Evolutionary conservation across 75 land plant genomes (phyloP), one percentile per base, ranked within the genome.

Genomic region (Larix kaempferi): DNA sequence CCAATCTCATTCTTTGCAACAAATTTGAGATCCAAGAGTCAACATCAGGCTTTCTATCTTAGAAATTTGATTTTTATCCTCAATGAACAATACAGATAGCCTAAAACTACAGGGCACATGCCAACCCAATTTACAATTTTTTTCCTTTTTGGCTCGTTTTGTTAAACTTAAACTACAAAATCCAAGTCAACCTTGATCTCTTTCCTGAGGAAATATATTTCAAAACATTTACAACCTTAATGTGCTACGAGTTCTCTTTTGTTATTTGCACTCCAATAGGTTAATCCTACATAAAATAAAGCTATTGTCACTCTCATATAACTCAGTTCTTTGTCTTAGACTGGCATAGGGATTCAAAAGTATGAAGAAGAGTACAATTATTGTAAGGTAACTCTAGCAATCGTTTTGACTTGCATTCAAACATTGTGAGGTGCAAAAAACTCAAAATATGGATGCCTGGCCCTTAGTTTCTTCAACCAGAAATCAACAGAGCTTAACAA

Each of bases 391-490:
- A 29, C 33, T 29, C 33, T 1, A 29, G 1, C 33, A 29, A 29
- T 29, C 1, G 1, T 29, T 29, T 29, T 29, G 33, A 29, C 33
- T 29, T 29, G 39, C 17, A 29, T 10, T 66, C 10, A 35, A 35
- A 66, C 4, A 2, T 73, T 58, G 61, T 76, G 77, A 33, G 80
- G 73, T 22, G 59, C 33, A 33, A 84, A 84, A 61, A 78, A 81
- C 14, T 78, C 69, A 55, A 78, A 84, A 49, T 84, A 84, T 16
- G 80, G 86, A 69, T 84, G 86, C 26, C 14, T 26, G 3, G 78
- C 80, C 76, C 63, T 29, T 29, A 84, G 75, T 26, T 77, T 65
- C 71, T 77, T 82, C 37, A 84, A 57, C 67, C 79, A 78, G 21
- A 59, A 76, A 39, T 62, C 71, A 3, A 85, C 84, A 65, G 74